These are phyloP conservation scores for Aspergillus hortae DNA, from an alignment of 2,329 filamentous ascomycete genomes.

Conservation along the genomic window DNA sequence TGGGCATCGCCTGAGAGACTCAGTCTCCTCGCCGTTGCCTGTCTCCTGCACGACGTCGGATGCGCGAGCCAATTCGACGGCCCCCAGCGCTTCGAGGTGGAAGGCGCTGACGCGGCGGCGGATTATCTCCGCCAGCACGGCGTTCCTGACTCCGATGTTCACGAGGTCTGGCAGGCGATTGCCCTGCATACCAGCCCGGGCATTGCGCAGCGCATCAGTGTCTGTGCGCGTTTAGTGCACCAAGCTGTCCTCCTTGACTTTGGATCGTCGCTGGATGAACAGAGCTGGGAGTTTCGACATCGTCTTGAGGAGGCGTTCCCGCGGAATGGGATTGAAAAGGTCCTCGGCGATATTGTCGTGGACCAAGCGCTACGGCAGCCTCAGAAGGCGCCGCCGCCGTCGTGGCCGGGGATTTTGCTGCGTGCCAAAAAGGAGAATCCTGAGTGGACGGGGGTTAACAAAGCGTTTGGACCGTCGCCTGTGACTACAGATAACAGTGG, in stretches of 20 bases:
- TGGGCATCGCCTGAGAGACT: slow-evolving; percentile 13
- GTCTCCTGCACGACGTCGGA: slow-evolving; percentile 36
- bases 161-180: slow-evolving; percentile 46
- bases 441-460: slow-evolving; percentile 21
- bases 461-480: slow-evolving; percentile 15
- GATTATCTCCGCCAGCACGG: slow-evolving; percentile 24
- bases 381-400: slow-evolving; percentile 39
- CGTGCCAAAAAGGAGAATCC: slow-evolving; percentile 21
- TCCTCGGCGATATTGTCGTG: slow-evolving; percentile 42
- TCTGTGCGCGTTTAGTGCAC: slow-evolving; percentile 36
- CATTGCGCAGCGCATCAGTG: slow-evolving; percentile 43
- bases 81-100: slow-evolving; percentile 43
- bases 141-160: slow-evolving; percentile 24
- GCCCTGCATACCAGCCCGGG: slow-evolving; percentile 43
- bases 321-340: slow-evolving; percentile 41
- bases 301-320: slow-evolving; percentile 23
- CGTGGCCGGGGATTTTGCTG: slow-evolving; percentile 32
- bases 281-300: slow-evolving; percentile 14
- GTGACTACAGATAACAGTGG: no score
- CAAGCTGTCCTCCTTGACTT: slow-evolving; percentile 41
- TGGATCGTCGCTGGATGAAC: slow-evolving; percentile 17
- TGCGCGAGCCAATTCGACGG: slow-evolving; percentile 25
- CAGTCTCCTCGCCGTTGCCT: slow-evolving; percentile 25
- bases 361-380: slow-evolving; percentile 34
- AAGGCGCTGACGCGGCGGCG: slow-evolving; percentile 43